Evolutionary conservation across 2,329 filamentous ascomycete genomes (phyloP), one percentile per base, ranked within the genome.

Genomic region (Fusarium irregulare): DNA sequence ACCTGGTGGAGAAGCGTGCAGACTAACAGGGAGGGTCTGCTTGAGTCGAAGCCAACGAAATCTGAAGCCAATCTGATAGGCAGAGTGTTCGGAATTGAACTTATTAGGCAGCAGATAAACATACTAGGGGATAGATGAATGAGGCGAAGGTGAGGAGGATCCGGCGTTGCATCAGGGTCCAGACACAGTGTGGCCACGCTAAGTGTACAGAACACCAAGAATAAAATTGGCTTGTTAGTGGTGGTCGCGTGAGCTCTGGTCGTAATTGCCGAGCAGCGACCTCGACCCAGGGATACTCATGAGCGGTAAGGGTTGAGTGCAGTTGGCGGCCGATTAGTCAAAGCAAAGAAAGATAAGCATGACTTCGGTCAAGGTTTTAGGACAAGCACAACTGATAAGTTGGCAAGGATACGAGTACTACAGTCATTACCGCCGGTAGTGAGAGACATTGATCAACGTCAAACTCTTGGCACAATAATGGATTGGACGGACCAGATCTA

Each of bases 61-160:
- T 40, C 25, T 37, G 27, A 40, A 40, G 28, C 21, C 40, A 55
- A 47, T 23, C 50, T 60, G 40, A 60, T 68, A 70, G 58, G 64
- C 46, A 59, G 30, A 32, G 56, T 40, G 47, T 32, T 42, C 37
- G 59, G 45, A 45, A 28, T 62, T 27, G 25, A 27, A 20, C 49
- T 53, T 62, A 30, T 44, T 51, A 46, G 59, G 60, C 56, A 69
- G 60, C 40, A 56, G 21, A 56, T 49, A 51, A 55, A 41, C 27
- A 12, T 47, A 42, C 68, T 66, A 71, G 68, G 68, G 68, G 64
- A 66, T 71, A 71, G n/a, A 54, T 62, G 60, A 71, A 71, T 71
- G 56, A 45, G 58, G 42, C 45, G 27, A 45, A 47, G 42, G 25
- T 16, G 21, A 40, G 48, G 20, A 56, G 40, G 48, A 47, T 44